Base-by-base conservation (phyloP, 371 early-diverging fungal species). In the Mucor mucedo region DNA sequence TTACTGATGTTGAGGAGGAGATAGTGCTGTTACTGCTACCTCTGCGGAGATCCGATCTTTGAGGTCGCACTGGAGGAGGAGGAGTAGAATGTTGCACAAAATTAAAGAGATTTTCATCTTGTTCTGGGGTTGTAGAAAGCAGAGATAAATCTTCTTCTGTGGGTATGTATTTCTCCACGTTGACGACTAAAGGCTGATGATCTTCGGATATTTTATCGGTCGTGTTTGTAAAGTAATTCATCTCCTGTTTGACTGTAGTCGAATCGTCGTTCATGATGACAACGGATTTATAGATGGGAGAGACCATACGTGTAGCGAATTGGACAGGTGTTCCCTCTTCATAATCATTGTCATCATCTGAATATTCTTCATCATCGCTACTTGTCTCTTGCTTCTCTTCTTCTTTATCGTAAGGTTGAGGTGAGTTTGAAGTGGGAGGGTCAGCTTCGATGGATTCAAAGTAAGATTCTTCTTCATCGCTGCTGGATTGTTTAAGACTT, bases 221-320 rank as follows among this genome's bases (percentile, higher is more conserved):
- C 8, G 8, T 41, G 0, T 41, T 8, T 11, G 3, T 41, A 30
- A 50, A 28, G 13, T 41, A 47, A 4, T 4, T 7, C 6, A 27
- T 47, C 8, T 28, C 48, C 14, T 35, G 35, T 35, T 35, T 35
- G 8, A 35, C 8, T 6, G 35, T 4, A 35, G 35, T 35, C 21
- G 21, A 21, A 6, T 63, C 63, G 29, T 63, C 63, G 38, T 39
- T 60, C 50, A 55, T 48, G 0, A 61, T 45, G 7, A 41, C 49
- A 3, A 66, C 66, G 13, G 68, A 56, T 48, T 62, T 56, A 35
- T 68, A 68, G 11, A 62, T 32, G 8, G 68, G 63, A 3, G 62
- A 28, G 4, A 63, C 58, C 4, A 63, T 11, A 8, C 68, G 58
- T 8, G 58, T 62, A 39, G 68, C 62, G 28, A 62, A 45, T 49